Base-by-base conservation (phyloP, 306 rosid species). In the Inga leiocalycina region DNA sequence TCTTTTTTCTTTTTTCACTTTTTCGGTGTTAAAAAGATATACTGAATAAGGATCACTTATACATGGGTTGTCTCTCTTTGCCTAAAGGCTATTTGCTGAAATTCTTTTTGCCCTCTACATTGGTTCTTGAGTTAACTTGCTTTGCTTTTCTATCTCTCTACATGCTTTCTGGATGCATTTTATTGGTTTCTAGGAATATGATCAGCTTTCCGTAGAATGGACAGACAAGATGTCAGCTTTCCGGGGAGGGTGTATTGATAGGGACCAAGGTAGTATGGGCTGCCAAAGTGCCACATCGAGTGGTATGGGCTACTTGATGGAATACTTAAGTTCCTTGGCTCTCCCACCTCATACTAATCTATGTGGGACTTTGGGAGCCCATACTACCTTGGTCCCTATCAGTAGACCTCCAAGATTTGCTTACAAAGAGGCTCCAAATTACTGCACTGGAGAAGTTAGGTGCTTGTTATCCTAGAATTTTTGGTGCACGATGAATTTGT, bases 121-220 rank as follows among this genome's bases (percentile, higher is more conserved):
- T 49, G 0, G 27, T 32, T 20, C 27, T 57, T 8, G 2, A 20
- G 30, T 57, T 20, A n/a, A 9, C 65, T 30, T 27, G 48, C 69
- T 52, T 64, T 62, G 30, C 74, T 52, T 76, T 65, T 72, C 44
- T 65, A 77, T 65, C 57, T 64, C 41, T 72, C 57, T 71, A 81
- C 37, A 8, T 71, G 15, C 80, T 64, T 70, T 35, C 48, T 64
- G 48, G 73, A 48, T 45, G 48, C 49, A n/a, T 20, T 8, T n/a
- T n/a, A 57, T n/a, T 57, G 30, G 24, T 20, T 57, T 57, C 22
- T 57, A 0, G 22, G 27, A 54, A 24, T 48, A 39, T 44, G 41
- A 43, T 44, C 59, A 48, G 54, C n/a, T n/a, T n/a, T n/a, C n/a
- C n/a, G n/a, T n/a, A n/a, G n/a, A n/a, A n/a, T n/a, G n/a, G n/a